Evolutionary conservation across 2,329 filamentous ascomycete genomes (phyloP).

Genomic region (Penicillium sp.): DNA sequence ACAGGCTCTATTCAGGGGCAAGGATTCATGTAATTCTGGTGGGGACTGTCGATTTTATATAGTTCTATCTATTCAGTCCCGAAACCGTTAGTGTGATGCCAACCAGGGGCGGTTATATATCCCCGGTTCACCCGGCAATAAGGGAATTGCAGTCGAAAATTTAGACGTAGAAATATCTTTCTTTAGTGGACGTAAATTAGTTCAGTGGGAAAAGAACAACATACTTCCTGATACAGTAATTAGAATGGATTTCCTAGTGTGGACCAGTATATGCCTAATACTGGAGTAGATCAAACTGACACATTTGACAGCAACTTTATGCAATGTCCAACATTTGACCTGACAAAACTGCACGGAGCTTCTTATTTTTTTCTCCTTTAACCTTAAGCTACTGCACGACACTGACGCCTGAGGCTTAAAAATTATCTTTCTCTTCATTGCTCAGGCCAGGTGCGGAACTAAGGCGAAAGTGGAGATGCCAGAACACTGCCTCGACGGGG

Average conservation of each 20-base stretch:
- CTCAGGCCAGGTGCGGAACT: not conserved
- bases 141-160: not conserved
- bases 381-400: too few species aligned
- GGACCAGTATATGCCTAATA: too few species aligned
- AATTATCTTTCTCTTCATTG: too few species aligned
- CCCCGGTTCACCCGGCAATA: not conserved
- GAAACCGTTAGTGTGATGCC: not conserved
- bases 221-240: not conserved
- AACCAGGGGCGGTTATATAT: not conserved
- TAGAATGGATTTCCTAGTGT: not conserved
- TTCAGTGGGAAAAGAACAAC: not conserved
- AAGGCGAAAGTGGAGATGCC: not conserved
- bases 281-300: too few species aligned
- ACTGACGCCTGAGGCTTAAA: too few species aligned
- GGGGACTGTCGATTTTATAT: not conserved
- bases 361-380: too few species aligned
- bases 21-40: not conserved
- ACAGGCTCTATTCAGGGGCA: not conserved
- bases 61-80: not conserved
- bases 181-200: not conserved
- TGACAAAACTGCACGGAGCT: too few species aligned
- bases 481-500: not conserved
- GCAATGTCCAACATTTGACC: too few species aligned
- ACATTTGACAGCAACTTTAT: too few species aligned
- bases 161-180: too few species aligned